A percentile compares a stretch with the other conserved stretches of the same genome.
phyloP scores from a whole-genome alignment of 2,329 filamentous ascomycete genomes.

The Exophiala lecanii-corni region DNA sequence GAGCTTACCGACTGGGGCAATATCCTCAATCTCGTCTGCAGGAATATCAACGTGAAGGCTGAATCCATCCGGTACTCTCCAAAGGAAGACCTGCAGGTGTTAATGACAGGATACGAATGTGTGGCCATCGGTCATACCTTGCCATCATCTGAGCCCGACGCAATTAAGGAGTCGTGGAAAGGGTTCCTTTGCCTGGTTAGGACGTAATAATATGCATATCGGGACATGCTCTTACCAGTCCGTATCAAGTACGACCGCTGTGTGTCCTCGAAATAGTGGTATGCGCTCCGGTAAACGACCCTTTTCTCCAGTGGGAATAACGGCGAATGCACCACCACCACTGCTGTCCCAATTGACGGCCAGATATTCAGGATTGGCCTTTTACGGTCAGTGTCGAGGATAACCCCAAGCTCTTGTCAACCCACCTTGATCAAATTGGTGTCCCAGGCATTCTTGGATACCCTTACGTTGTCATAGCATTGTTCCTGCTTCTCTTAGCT shows the following conservation, averaged over 20 bases:
- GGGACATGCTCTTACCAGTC: conserved; percentile 66
- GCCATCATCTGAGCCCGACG: conserved; percentile 92
- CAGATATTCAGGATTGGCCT: conserved; percentile 94
- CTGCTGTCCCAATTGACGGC: conserved; percentile 98
- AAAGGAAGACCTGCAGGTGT: conserved; percentile 68
- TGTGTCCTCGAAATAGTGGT: conserved; percentile 93
- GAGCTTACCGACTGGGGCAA: conserved; percentile 75
- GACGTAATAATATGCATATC: conserved; percentile 2
- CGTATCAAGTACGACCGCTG: conserved; percentile 89
- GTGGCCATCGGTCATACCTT: conserved; percentile 52
- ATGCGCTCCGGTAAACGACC: conserved; percentile 90
- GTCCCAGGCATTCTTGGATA: conserved; percentile 98
- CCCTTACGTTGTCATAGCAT: conserved; percentile 96
- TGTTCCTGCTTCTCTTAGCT: conserved; percentile 57
- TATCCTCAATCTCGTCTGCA: conserved; percentile 71
- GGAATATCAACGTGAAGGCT: conserved; percentile 73
- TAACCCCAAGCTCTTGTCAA: too few relatives aligned
- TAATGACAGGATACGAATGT: conserved; percentile 14
- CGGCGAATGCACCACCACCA: conserved; percentile 93
- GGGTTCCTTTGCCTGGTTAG: conserved; percentile 63
- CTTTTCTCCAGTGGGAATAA: conserved; percentile 83
- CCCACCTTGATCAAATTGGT: conserved; percentile 97
- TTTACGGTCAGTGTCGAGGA: conserved; percentile 25
- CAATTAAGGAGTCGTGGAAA: conserved; percentile 89
- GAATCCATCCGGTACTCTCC: conserved; percentile 88